These are phyloP conservation scores for Colletotrichum lindemuthianum DNA, from an alignment of 2,329 filamentous ascomycete genomes.

Conservation along the genomic window DNA sequence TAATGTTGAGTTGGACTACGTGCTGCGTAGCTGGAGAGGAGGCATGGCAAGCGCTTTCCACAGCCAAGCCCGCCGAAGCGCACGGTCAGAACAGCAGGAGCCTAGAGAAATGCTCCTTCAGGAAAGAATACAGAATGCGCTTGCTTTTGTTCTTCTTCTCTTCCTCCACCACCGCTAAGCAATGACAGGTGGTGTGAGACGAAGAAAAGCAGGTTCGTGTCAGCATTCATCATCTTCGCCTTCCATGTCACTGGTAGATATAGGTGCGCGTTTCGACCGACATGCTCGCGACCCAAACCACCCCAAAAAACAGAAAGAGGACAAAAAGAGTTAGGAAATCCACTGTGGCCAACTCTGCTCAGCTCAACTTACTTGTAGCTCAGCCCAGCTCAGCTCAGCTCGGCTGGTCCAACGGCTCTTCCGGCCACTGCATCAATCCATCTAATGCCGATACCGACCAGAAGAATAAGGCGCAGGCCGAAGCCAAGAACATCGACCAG, in stretches of 20 bases:
- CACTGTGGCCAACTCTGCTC: background rate
- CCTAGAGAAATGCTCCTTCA: background rate
- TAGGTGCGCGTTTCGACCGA: too few species aligned
- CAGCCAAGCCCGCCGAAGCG: conserved; percentile 6
- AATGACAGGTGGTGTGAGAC: too few species aligned
- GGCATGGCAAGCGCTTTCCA: conserved; percentile 14
- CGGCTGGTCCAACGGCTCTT: conserved; percentile 21
- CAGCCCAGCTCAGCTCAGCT: conserved; percentile 4
- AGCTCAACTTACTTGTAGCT: background rate
- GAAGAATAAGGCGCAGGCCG: conserved; percentile 8
- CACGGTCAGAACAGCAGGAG: conserved; percentile 5
- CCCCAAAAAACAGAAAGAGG: too few species aligned
- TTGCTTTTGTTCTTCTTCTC: background rate
- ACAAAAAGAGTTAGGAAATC: too few species aligned
- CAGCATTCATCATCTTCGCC: too few species aligned
- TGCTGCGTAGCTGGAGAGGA: background rate
- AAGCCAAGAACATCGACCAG: conserved; percentile 20
- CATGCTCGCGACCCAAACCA: too few species aligned
- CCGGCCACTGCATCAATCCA: background rate
- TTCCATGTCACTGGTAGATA: too few species aligned
- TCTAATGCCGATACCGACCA: conserved; percentile 11
- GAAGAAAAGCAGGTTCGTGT: too few species aligned
- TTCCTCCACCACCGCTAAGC: too few species aligned
- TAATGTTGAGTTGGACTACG: background rate
- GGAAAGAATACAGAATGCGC: background rate